These are phyloP conservation scores for Clarireedia monteithiana DNA, from an alignment of 2,329 filamentous ascomycete species.

Conservation along the genomic window DNA sequence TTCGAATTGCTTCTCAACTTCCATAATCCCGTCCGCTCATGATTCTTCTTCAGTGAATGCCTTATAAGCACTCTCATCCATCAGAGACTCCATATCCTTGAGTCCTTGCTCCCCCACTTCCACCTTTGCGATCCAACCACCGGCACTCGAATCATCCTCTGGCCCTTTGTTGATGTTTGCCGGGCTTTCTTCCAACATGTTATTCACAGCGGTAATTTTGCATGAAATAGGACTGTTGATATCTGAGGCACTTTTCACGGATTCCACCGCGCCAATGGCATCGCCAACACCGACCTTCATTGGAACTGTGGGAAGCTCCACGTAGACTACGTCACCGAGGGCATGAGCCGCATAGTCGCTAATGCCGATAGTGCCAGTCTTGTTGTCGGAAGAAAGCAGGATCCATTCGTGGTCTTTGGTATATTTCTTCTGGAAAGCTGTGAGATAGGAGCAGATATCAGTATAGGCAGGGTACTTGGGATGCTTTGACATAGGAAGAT, in stretches of 20 bases:
- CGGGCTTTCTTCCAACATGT: constrained; percentile 73
- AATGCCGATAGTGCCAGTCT: constrained; percentile 76
- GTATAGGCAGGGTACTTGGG: not conserved
- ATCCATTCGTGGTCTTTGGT: constrained; percentile 99
- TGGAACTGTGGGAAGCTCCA: constrained; percentile 76
- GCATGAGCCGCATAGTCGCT: constrained; percentile 85
- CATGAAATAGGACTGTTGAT: constrained; percentile 85
- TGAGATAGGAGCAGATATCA: not conserved
- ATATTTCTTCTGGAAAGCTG: constrained; percentile 60
- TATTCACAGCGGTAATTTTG: constrained; percentile 68
- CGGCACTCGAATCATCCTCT: constrained; percentile 63
- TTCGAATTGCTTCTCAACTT: not conserved
- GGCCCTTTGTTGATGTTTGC: constrained; percentile 82
- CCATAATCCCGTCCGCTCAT: not conserved
- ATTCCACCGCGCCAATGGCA: constrained; percentile 89
- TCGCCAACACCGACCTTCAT: constrained; percentile 68
- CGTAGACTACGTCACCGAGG: constrained; percentile 93
- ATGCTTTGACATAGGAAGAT: not conserved
- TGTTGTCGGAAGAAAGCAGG: constrained; percentile 75
- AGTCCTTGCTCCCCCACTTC: constrained; percentile 58
- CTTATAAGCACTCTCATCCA: constrained; percentile 74
- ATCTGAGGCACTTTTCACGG: constrained; percentile 96
- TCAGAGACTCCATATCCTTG: constrained; percentile 65
- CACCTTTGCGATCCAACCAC: constrained; percentile 91
- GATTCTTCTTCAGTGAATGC: constrained; percentile 47